Evolutionary conservation across 139 green algal species (phyloP), one percentile per base, ranked within the genome.

Genomic region (Chlamydomonas schloesseri): DNA sequence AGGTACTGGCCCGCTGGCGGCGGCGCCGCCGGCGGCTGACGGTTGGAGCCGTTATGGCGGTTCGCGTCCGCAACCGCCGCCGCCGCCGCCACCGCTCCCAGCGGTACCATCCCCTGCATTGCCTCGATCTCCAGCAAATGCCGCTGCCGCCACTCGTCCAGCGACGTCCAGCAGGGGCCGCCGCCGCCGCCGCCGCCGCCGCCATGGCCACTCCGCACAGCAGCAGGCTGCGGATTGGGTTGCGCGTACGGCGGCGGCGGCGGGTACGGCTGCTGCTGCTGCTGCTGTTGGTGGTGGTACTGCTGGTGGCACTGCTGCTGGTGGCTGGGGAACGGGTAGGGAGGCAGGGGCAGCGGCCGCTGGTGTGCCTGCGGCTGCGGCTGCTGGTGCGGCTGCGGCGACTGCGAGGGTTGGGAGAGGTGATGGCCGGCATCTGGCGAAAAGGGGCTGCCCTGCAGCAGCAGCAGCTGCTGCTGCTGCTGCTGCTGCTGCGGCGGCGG

Each of bases 101-200:
- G 6, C 42, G n/a, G n/a, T 5, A 23, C 65, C 34, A 73, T 4
- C 4, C 46, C 65, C 46, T 75, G n/a, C n/a, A n/a, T 62, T 47
- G 78, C 65, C 46, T 75, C 64, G 20, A 75, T 68, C 29, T 75
- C 65, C 2, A 36, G n/a, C 5, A 84, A 46, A 20, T 84, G 31
- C 1, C 46, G 65, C 31, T 84, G 64, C n/a, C 78, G 64, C 78
- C 78, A 84, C 65, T 84, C 65, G 46, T 84, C 78, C n/a, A 84
- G 65, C 20, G 65, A 57, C 3, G 65, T 75, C 78, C 78, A 84
- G 65, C 78, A 75, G 0, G 68, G 64, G 24, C 65, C 2, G 23
- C 29, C 20, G 46, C 78, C 20, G 73, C 31, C 65, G 28, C 37
- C 33, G 26, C 62, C 42, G 60, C 62, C 62, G 55, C 33, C 6